phyloP scores from a whole-genome alignment of 2,329 filamentous ascomycete genomes.

The Clonostachys sp. region DNA sequence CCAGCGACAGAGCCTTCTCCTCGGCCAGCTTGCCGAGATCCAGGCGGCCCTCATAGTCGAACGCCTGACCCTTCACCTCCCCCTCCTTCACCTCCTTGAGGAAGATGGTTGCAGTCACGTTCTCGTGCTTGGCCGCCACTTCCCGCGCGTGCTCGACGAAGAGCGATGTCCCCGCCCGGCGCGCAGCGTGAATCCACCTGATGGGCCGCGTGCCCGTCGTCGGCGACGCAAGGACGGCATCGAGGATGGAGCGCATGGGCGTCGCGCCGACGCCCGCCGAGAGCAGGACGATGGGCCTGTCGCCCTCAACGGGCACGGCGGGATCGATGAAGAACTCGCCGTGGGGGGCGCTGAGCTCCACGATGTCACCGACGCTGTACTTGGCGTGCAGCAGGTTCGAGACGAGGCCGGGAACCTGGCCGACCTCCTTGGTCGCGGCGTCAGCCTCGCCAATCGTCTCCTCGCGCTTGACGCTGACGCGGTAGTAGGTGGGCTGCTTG shows the following conservation, averaged over 20 bases:
- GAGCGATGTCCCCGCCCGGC: slow-evolving; percentile 43
- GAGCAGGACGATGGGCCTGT: slow-evolving; percentile 57
- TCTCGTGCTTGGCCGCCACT: slow-evolving; percentile 26
- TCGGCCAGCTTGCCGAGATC: slow-evolving; percentile 51
- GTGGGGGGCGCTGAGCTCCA: slow-evolving; percentile 50
- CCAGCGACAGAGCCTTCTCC: slow-evolving; percentile 48
- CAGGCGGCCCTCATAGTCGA: slow-evolving; percentile 53
- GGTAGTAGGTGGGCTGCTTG: slow-evolving; percentile 53
- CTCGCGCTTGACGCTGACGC: slow-evolving; percentile 71
- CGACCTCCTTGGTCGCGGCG: slow-evolving; percentile 13
- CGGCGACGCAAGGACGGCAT: slow-evolving; percentile 35
- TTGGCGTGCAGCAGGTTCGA: slow-evolving; percentile 47
- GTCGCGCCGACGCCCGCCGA: slow-evolving; percentile 67
- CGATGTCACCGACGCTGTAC: slow-evolving; percentile 42
- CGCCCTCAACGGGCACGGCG: slow-evolving; percentile 15
- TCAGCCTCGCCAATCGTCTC: slow-evolving; percentile 26
- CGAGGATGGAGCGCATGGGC: slow-evolving; percentile 61
- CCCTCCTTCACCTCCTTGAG: slow-evolving; percentile 40
- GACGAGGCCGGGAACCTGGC: slow-evolving; percentile 35
- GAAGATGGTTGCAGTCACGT: slow-evolving; percentile 46
- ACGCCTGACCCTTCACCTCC: slow-evolving; percentile 47
- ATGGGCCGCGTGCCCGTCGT: slow-evolving; percentile 34
- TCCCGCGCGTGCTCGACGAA: slow-evolving; percentile 47
- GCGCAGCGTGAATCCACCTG: slow-evolving; percentile 59
- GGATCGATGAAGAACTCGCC: slow-evolving; percentile 60